These are phyloP conservation scores for Coemansia asiatica DNA, from an alignment of 192 early-diverging fungal genomes.

Conservation along the genomic window DNA sequence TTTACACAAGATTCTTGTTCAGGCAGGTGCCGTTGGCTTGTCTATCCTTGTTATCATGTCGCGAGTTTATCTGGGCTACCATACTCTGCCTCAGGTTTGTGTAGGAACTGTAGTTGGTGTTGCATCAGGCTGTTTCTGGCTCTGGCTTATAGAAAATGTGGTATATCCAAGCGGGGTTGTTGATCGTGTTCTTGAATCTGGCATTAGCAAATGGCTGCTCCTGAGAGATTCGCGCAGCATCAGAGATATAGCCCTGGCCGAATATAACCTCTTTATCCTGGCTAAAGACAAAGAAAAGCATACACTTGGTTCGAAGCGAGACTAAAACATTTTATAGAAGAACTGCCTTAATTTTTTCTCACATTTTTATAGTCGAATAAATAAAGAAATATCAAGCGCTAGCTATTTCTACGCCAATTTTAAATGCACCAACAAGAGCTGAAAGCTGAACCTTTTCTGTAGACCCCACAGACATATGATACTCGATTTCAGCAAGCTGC, in stretches of 20 bases:
- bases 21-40: slow-evolving; percentile 25
- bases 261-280: slow-evolving; percentile 22
- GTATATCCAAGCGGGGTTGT: slow-evolving; percentile 19
- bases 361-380: too few species aligned
- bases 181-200: slow-evolving; percentile 9
- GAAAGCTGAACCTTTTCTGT: slow-evolving; percentile 86
- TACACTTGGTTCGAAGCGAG: not conserved
- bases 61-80: slow-evolving; percentile 48
- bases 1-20: slow-evolving; percentile 14
- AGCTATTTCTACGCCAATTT: slow-evolving; percentile 70
- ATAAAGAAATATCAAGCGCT: slow-evolving; percentile 9
- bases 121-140: slow-evolving; percentile 25
- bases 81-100: slow-evolving; percentile 29
- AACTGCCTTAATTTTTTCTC: too few species aligned
- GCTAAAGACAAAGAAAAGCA: slow-evolving; percentile 13
- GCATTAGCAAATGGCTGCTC: slow-evolving; percentile 34
- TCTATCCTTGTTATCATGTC: slow-evolving; percentile 25
- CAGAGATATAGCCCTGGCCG: slow-evolving; percentile 31
- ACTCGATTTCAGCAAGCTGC: slow-evolving; percentile 86
- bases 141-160: slow-evolving; percentile 13
- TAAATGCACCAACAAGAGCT: slow-evolving; percentile 86
- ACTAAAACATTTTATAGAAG: too few species aligned
- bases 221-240: slow-evolving; percentile 41
- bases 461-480: slow-evolving; percentile 75
- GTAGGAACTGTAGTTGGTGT: slow-evolving; percentile 27